Conservation (phyloP, 2,329 filamentous ascomycete species). For the Fusarium bulbicola region DNA sequence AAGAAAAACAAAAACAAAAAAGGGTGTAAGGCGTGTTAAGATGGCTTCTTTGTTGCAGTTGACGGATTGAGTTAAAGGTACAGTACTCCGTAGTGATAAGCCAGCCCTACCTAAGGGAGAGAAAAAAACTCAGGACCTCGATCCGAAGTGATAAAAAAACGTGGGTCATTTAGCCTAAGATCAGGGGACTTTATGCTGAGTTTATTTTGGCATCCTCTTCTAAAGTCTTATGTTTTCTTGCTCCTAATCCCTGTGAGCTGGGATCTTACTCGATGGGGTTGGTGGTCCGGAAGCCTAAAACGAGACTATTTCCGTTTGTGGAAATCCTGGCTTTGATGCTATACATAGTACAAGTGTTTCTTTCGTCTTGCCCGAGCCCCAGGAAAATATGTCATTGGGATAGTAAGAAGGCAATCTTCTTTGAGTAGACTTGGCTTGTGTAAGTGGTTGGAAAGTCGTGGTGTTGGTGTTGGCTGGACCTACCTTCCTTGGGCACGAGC, state of each 20-base stretch:
- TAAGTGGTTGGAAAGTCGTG: background rate
- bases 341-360: background rate
- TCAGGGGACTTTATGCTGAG: fast-evolving
- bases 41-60: background rate
- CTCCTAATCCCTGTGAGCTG: background rate
- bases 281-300: background rate
- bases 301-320: background rate
- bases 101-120: background rate
- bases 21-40: background rate
- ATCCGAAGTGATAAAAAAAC: background rate
- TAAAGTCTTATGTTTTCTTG: background rate
- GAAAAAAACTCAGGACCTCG: background rate
- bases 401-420: fast-evolving
- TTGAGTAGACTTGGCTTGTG: background rate
- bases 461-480: background rate
- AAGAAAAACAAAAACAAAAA: background rate
- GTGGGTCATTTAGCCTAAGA: fast-evolving
- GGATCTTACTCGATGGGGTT: background rate
- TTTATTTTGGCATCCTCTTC: background rate
- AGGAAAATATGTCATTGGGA: background rate
- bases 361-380: background rate
- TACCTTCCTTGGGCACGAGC: background rate
- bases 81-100: background rate
- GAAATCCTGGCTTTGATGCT: background rate
- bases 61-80: background rate